These are phyloP conservation scores for Cronartium ribicola DNA, from an alignment of 1,284 basidiomycete species.

Conservation along the genomic window DNA sequence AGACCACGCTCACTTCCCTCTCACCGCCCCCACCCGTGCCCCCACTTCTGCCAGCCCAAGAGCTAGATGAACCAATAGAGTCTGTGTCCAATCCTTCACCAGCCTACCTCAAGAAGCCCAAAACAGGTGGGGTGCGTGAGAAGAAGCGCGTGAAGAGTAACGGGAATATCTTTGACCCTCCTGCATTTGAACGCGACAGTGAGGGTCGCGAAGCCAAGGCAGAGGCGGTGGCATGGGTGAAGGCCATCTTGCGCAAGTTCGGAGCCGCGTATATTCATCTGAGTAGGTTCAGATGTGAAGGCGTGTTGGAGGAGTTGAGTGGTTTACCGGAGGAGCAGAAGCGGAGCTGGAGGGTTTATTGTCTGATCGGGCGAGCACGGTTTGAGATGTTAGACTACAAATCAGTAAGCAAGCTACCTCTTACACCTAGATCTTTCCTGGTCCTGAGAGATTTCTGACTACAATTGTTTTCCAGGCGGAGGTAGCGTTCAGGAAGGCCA, in stretches of 20 bases:
- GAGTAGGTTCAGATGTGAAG: constrained; percentile 68
- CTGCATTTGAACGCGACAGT: constrained; percentile 2
- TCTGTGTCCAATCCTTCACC: constrained; percentile 11
- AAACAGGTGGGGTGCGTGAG: constrained; percentile 8
- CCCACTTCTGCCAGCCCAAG: not conserved
- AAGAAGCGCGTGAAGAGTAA: constrained; percentile 36
- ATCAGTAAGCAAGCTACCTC: constrained; percentile 59
- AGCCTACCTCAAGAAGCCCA: not conserved
- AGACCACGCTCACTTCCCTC: not conserved
- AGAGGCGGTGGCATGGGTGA: constrained; percentile 73
- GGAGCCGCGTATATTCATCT: constrained; percentile 69
- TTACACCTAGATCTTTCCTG: not conserved
- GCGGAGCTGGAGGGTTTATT: constrained; percentile 63
- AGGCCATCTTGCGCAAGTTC: constrained; percentile 72
- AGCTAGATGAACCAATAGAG: not conserved
- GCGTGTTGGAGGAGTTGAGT: constrained; percentile 70
- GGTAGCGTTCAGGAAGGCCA: constrained; percentile 73
- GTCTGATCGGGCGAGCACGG: constrained; percentile 74
- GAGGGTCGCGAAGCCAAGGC: constrained; percentile 55
- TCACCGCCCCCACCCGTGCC: not conserved
- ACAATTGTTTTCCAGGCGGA: constrained; percentile 61
- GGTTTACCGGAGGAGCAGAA: constrained; percentile 70
- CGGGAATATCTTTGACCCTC: constrained; percentile 12
- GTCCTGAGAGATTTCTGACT: not conserved
- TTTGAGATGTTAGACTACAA: constrained; percentile 82